Evolutionary conservation across 768 basidiomycete species (phyloP).

Genomic region (Rhizopogon sp.): DNA sequence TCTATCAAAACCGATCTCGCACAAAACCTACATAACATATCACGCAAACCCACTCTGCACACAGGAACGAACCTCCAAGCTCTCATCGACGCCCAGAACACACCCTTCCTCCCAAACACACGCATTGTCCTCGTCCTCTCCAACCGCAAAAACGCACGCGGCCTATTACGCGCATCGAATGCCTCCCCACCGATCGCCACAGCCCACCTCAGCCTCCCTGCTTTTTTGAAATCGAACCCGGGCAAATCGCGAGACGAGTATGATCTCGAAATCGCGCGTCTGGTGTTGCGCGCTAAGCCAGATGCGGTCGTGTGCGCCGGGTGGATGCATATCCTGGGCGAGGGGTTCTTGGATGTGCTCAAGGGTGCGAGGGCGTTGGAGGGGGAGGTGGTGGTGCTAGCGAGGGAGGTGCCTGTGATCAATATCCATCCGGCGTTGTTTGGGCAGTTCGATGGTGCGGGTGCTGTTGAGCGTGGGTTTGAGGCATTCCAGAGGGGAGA

Average conservation of each 20-base stretch:
- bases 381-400: slow-evolving; percentile 26
- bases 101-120: slow-evolving; percentile 65
- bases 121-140: slow-evolving; percentile 81
- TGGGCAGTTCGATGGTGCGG: slow-evolving; percentile 93
- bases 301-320: slow-evolving; percentile 94
- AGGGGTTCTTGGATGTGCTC: slow-evolving; percentile 70
- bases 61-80: slow-evolving; percentile 95
- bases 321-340: slow-evolving; percentile 96
- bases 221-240: slow-evolving; percentile 71
- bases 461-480: slow-evolving; percentile 84
- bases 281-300: slow-evolving; percentile 58
- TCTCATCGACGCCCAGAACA: slow-evolving; percentile 81
- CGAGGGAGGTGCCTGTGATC: slow-evolving; percentile 69
- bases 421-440: slow-evolving; percentile 96
- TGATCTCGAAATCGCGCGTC: slow-evolving; percentile 72
- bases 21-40: not conserved
- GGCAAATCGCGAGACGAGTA: slow-evolving; percentile 79
- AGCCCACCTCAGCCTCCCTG: slow-evolving; percentile 77
- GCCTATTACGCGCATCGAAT: slow-evolving; percentile 71
- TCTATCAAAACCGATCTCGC: not conserved
- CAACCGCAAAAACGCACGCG: slow-evolving; percentile 88
- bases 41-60: too few species aligned
- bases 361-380: slow-evolving; percentile 34
- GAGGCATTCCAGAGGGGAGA: slow-evolving; percentile 85
- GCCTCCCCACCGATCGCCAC: slow-evolving; percentile 79